A percentile compares a stretch with the other conserved stretches of the same genome.
Conservation (phyloP, 1,284 basidiomycete species). For the Moesziomyces sp. region DNA sequence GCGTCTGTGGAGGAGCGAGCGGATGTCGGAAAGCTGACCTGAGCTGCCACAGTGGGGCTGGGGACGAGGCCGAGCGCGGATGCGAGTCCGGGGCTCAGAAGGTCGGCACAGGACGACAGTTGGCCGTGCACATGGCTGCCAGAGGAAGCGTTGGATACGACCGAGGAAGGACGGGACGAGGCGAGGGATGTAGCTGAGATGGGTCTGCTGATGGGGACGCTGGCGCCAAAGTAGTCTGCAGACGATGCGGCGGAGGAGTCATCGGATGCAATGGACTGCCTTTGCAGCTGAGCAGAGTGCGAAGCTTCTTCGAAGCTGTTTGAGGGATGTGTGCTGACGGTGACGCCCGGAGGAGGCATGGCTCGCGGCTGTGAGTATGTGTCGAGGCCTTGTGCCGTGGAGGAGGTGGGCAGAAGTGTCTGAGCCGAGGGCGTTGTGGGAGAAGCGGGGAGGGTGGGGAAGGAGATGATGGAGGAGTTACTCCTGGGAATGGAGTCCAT, state of each 20-base stretch:
- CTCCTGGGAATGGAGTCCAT: constrained; percentile 30
- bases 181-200: constrained; percentile 36
- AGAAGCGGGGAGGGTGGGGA: constrained; percentile 35
- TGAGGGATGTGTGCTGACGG: neutral
- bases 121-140: constrained; percentile 40
- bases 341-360: constrained; percentile 23
- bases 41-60: constrained; percentile 8
- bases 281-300: constrained; percentile 9
- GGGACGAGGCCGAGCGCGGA: constrained; percentile 52
- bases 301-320: constrained; percentile 8
- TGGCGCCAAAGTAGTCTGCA: constrained; percentile 19
- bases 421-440: constrained; percentile 12
- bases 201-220: constrained; percentile 23
- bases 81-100: constrained; percentile 54
- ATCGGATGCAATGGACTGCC: constrained; percentile 41
- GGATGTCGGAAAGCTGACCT: constrained; percentile 13
- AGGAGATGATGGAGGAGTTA: constrained; percentile 36
- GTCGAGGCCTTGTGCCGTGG: constrained; percentile 24
- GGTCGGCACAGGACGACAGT: constrained; percentile 39
- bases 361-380: neutral
- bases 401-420: constrained; percentile 16
- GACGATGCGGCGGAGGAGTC: constrained; percentile 43
- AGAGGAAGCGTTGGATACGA: constrained; percentile 46
- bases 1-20: constrained; percentile 3
- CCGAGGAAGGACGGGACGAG: constrained; percentile 50